Evolutionary conservation across 805 yeast genomes (phyloP).

Genomic region (Nakazawaea anatomiae): DNA sequence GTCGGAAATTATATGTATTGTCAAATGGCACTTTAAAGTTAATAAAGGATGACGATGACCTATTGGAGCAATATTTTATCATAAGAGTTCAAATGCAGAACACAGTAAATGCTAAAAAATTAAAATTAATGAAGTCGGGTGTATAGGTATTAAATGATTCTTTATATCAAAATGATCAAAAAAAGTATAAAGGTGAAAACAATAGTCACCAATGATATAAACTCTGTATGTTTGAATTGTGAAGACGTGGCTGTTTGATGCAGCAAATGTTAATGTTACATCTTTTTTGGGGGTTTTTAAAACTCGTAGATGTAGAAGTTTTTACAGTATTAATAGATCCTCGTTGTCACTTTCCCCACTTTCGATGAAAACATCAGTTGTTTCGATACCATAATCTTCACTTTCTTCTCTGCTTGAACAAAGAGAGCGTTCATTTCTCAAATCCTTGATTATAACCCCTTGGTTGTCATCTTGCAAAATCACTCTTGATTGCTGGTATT

Average conservation of each 20-base stretch:
- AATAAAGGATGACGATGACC: slow-evolving; percentile 23
- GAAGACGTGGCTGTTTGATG: no score
- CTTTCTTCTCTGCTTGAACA: background rate
- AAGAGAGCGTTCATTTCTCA: background rate
- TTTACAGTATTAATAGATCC: background rate
- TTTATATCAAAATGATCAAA: background rate
- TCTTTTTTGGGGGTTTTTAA: no score
- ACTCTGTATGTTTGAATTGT: background rate
- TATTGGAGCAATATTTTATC: slow-evolving; percentile 19
- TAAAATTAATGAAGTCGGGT: background rate
- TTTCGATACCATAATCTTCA: slow-evolving; percentile 9
- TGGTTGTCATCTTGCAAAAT: slow-evolving; percentile 28
- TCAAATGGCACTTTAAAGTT: slow-evolving; percentile 15
- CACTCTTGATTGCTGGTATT: slow-evolving; percentile 53
- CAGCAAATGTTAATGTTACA: no score
- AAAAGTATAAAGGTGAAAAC: background rate
- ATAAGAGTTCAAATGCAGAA: slow-evolving; percentile 22
- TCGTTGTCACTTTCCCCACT: slow-evolving; percentile 8
- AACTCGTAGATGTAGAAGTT: background rate
- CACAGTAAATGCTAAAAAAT: slow-evolving; percentile 14
- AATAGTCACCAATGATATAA: background rate
- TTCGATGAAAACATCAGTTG: slow-evolving; percentile 9
- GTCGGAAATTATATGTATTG: slow-evolving; percentile 1
- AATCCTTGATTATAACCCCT: slow-evolving; percentile 10
- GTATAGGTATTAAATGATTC: background rate